Percentiles rank a stretch among this genome's conserved stretches.
Conservation (phyloP, 1,284 basidiomycete genomes). For the Ceratobasidium sp. region DNA sequence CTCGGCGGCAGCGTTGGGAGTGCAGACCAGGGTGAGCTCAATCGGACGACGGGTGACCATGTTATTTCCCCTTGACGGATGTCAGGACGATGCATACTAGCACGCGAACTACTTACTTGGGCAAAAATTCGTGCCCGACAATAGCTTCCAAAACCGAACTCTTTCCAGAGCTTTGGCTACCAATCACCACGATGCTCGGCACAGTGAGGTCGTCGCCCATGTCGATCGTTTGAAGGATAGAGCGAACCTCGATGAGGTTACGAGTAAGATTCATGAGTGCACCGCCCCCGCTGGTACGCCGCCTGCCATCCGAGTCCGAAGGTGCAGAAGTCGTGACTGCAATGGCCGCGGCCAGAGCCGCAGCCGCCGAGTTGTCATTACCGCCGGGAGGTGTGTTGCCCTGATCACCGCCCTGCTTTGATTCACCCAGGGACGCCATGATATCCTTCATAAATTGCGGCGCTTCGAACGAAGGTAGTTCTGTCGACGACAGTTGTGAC, state of each 20-base stretch:
- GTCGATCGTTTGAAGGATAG: constrained; percentile 92
- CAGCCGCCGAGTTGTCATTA: constrained; percentile 44
- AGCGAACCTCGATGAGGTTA: constrained; percentile 96
- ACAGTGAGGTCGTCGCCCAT: constrained; percentile 93
- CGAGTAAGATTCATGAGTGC: constrained; percentile 90
- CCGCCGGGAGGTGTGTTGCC: constrained; percentile 44
- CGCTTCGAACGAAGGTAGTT: constrained; percentile 69
- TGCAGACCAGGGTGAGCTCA: constrained; percentile 96
- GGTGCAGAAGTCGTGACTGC: constrained; percentile 77
- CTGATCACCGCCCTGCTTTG: constrained; percentile 14
- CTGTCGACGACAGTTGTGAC: constrained; percentile 62
- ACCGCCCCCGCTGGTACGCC: constrained; percentile 52
- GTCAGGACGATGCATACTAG: neutral
- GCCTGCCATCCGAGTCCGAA: constrained; percentile 56
- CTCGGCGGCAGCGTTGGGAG: constrained; percentile 75
- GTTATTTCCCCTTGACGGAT: constrained; percentile 81
- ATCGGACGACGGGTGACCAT: constrained; percentile 99
- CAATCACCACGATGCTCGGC: constrained; percentile 97
- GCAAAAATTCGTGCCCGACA: constrained; percentile 97
- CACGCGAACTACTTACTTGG: constrained; percentile 72
- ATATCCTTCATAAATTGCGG: constrained; percentile 76
- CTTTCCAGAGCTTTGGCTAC: constrained; percentile 97
- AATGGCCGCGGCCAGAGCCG: constrained; percentile 72
- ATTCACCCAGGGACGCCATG: constrained; percentile 49
- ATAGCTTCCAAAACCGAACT: constrained; percentile 97